phyloP scores from a whole-genome alignment of 257 asterid species.

The Thymus quinquecostatus region DNA sequence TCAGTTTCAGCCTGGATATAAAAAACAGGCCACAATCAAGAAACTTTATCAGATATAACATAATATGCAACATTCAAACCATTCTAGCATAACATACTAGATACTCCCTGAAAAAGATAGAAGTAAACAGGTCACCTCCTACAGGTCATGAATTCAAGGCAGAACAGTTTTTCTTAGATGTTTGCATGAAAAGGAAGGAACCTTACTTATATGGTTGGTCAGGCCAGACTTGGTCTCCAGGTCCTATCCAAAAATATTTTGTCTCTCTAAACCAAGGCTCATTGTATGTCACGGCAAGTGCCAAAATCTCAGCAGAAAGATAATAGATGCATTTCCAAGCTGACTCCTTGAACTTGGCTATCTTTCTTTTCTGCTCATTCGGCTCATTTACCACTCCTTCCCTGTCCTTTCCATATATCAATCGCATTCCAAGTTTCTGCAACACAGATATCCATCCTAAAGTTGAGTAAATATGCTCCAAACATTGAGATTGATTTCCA shows the following conservation, averaged over 20 bases:
- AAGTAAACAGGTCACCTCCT: not conserved
- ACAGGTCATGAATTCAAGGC: conserved; percentile 25
- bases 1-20: conserved; percentile 77
- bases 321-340: conserved; percentile 94
- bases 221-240: conserved; percentile 93
- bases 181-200: conserved; percentile 9
- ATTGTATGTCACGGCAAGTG: conserved; percentile 78
- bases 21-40: conserved; percentile 29
- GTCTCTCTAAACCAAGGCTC: conserved; percentile 93
- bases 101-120: conserved; percentile 9
- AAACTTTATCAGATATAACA: conserved; percentile 13
- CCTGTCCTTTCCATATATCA: conserved; percentile 69
- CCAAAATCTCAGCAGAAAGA: conserved; percentile 90
- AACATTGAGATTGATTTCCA: conserved; percentile 12
- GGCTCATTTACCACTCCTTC: conserved; percentile 48
- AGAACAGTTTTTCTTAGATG: conserved; percentile 17
- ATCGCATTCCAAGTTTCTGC: conserved; percentile 74
- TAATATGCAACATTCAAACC: conserved; percentile 5
- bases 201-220: conserved; percentile 86
- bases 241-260: conserved; percentile 87
- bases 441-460: conserved; percentile 39
- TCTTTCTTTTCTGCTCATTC: conserved; percentile 64
- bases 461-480: conserved; percentile 27
- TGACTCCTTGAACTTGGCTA: conserved; percentile 94
- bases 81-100: conserved; percentile 16